Conservation (phyloP, 352 stramenopile species). For the Phytopythium ostracodes region DNA sequence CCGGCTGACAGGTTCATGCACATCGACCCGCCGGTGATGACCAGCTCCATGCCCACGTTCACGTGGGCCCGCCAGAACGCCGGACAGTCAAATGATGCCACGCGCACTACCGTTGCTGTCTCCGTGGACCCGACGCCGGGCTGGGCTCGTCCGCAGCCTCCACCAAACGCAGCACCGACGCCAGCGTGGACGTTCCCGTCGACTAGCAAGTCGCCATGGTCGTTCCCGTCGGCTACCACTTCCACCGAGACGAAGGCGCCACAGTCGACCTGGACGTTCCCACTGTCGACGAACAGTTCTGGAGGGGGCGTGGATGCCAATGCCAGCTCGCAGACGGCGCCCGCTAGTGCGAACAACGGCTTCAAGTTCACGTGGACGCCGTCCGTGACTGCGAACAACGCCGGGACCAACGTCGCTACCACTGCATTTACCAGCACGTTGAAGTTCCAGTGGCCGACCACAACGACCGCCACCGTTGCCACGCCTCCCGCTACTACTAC, state of each 20-base stretch:
- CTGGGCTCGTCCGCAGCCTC: too few relatives aligned
- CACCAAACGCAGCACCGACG: neutral
- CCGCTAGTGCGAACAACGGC: neutral
- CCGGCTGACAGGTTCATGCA: neutral
- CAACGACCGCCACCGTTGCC: neutral
- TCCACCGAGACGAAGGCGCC: neutral
- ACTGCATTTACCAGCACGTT: neutral
- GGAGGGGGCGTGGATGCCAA: neutral
- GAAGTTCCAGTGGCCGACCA: neutral
- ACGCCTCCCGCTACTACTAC: neutral
- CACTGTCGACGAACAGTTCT: neutral
- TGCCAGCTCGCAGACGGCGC: neutral
- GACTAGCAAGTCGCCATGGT: neutral
- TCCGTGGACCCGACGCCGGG: too few relatives aligned
- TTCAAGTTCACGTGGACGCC: constrained; percentile 6
- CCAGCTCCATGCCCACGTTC: neutral
- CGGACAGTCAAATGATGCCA: too few relatives aligned
- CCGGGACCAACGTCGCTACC: neutral
- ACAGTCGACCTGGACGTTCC: neutral
- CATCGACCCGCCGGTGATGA: neutral
- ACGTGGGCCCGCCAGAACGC: neutral
- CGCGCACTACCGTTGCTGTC: too few relatives aligned
- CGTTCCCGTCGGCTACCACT: neutral
- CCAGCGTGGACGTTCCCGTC: neutral
- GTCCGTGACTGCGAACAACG: neutral